phyloP scores from a whole-genome alignment of 495 filamentous ascomycete genomes.

The Neurospora pannonica region DNA sequence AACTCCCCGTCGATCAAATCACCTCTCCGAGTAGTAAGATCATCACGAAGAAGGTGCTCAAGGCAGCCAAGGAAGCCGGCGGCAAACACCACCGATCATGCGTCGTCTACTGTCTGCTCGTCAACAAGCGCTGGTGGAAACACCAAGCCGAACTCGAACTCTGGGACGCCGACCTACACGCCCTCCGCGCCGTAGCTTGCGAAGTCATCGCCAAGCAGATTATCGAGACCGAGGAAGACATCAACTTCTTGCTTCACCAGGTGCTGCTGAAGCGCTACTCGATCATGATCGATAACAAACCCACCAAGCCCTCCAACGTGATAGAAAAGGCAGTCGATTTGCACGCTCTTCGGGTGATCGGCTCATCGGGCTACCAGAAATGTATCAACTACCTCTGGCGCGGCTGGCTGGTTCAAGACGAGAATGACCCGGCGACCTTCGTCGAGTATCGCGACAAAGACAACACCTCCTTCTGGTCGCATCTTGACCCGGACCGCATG shows the following conservation, averaged over 20 bases:
- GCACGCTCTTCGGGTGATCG: constrained; percentile 79
- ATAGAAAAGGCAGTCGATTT: constrained; percentile 88
- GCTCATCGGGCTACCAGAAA: constrained; percentile 86
- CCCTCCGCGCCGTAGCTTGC: constrained; percentile 70
- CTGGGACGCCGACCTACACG: constrained; percentile 82
- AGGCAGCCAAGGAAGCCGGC: constrained; percentile 71
- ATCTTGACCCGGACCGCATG: constrained; percentile 92
- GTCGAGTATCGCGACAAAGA: constrained; percentile 70
- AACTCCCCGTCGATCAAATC: constrained; percentile 62
- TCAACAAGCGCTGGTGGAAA: constrained; percentile 88
- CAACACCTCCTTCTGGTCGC: constrained; percentile 62
- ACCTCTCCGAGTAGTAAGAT: constrained; percentile 72
- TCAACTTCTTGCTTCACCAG: constrained; percentile 63
- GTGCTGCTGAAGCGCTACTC: constrained; percentile 88
- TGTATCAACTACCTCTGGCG: constrained; percentile 88
- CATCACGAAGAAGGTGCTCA: constrained; percentile 69
- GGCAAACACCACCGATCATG: constrained; percentile 65
- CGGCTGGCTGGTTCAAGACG: constrained; percentile 93
- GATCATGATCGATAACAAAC: constrained; percentile 59
- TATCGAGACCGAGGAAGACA: constrained; percentile 76
- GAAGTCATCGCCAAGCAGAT: constrained; percentile 92
- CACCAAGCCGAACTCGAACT: constrained; percentile 71
- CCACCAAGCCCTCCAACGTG: constrained; percentile 70
- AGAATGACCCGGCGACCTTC: constrained; percentile 77
- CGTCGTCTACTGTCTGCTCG: constrained; percentile 73